Conservation (phyloP, 305 asterid species). For the Solanum hybrid region DNA sequence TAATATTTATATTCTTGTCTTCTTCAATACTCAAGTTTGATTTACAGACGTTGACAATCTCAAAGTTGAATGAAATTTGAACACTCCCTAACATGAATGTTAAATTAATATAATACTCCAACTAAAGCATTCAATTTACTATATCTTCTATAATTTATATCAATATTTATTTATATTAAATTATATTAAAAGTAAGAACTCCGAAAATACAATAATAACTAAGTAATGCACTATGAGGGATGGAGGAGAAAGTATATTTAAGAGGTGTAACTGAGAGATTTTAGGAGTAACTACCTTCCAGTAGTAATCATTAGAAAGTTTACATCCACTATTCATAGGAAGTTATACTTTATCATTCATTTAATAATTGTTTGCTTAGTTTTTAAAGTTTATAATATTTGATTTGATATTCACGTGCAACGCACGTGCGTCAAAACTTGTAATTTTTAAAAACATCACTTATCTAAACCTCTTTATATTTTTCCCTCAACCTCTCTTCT, state of each 20-base stretch:
- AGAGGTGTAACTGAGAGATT: background rate
- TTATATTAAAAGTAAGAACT: no score
- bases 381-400: no score
- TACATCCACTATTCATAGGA: background rate
- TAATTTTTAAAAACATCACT: background rate
- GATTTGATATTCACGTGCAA: background rate
- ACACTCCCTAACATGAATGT: background rate
- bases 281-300: background rate
- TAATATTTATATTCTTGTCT: background rate
- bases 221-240: background rate
- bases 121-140: no score
- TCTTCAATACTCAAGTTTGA: background rate
- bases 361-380: no score
- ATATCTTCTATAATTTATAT: background rate
- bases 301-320: background rate
- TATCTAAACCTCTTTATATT: background rate
- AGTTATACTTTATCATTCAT: background rate
- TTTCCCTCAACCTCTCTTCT: background rate
- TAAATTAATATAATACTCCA: background rate
- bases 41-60: background rate
- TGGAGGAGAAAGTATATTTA: background rate
- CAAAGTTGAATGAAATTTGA: background rate
- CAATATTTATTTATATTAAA: no score
- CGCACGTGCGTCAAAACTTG: background rate
- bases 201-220: background rate